Base-by-base conservation (phyloP, 495 filamentous ascomycete genomes). In the Penicillium psychrofluorescens region DNA sequence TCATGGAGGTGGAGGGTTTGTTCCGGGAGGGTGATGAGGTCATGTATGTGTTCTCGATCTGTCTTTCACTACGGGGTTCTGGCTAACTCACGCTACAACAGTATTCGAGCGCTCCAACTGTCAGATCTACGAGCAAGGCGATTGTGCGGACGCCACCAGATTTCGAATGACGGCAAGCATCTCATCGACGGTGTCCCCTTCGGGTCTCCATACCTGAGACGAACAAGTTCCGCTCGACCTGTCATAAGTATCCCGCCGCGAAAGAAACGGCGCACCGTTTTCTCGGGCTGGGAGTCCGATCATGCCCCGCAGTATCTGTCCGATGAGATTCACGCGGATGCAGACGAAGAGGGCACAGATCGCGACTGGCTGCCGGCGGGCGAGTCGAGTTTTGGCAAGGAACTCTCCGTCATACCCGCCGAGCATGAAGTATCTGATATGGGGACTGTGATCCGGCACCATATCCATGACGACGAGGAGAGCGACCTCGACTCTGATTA, bases 121-220 rank as follows among this genome's bases (percentile, higher is more conserved):
- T 72, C 77, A 34, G 92, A 98, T 51, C 66, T 91, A 11, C 80
- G 82, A 40, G 76, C 79, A 16, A 75, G 92, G 42, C 81, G 79
- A 39, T 60, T 95, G 11, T 84, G 81, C 27, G 92, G 92, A 22
- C 78, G 92, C 33, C 71, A 85, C 51, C 92, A 96, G 58, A 95
- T 96, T 22, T 81, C 86, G 0, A 45, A 67, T 7, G 83, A 85
- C 50, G 92, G 92, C 15, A 84, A 75, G 55, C 91, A 90, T 61
- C 72, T 98, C 11, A 77, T 94, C 9, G 92, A 98, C 57, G 92
- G 92, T 14, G 75, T 95, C 13, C 75, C 92, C 1, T 97, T 95
- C 58, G 92, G 92, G 7, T 76, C 85, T 36, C 82, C 84, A 6
- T 84, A 74, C 29, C 63, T 88, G 28, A 78, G 76, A 55, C 56